Evolutionary conservation across 1,284 basidiomycete species (phyloP).

Genomic region (Ganoderma sp.): DNA sequence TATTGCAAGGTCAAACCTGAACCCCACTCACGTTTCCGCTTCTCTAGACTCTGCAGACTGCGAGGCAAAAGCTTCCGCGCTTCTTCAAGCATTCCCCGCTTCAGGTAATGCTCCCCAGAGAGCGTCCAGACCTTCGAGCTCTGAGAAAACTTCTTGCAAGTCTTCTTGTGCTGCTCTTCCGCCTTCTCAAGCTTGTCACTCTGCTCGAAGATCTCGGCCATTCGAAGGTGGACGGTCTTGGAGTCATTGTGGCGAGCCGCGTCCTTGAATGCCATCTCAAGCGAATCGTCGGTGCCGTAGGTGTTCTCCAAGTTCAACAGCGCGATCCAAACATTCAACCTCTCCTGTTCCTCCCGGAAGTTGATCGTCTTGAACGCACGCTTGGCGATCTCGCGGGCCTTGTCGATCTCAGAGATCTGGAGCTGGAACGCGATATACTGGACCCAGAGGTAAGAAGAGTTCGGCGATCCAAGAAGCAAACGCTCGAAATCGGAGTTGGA

Average conservation of each 20-base stretch:
- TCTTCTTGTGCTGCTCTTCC: constrained; percentile 84
- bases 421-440: constrained; percentile 99
- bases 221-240: constrained; percentile 85
- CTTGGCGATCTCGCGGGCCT: constrained; percentile 87
- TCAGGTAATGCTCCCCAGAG: constrained; percentile 84
- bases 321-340: constrained; percentile 97
- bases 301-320: constrained; percentile 94
- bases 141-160: constrained; percentile 91
- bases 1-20: not conserved
- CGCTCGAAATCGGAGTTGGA: constrained; percentile 96
- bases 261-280: constrained; percentile 87
- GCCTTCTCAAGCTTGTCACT: constrained; percentile 86
- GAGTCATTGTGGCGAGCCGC: constrained; percentile 92
- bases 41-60: constrained; percentile 91
- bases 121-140: constrained; percentile 93
- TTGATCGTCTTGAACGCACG: constrained; percentile 89
- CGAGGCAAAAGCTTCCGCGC: constrained; percentile 90
- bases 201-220: constrained; percentile 86
- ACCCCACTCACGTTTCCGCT: constrained; percentile 85
- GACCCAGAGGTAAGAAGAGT: constrained; percentile 98
- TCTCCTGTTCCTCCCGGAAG: constrained; percentile 97
- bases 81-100: constrained; percentile 74
- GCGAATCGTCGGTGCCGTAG: constrained; percentile 85
- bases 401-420: constrained; percentile 93
- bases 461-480: constrained; percentile 91